Conservation (phyloP, 2,329 filamentous ascomycete species). For the Pseudocercospora ulei region DNA sequence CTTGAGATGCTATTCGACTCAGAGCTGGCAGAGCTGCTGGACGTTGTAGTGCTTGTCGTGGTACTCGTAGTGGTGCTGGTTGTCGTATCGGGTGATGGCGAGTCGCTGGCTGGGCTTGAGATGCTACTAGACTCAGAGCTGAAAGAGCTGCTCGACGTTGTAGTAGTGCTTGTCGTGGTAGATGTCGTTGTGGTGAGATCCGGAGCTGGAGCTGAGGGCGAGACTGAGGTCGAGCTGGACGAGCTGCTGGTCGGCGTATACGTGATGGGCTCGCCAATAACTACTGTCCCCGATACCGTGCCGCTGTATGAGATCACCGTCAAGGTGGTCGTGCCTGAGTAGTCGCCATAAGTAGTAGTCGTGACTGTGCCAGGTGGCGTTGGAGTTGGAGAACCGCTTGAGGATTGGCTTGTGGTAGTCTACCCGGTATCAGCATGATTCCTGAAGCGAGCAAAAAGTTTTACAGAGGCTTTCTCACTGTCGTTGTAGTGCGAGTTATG, state of each 20-base stretch:
- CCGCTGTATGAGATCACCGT: constrained; percentile 7
- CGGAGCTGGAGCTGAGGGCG: background rate
- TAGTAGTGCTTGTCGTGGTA: no score
- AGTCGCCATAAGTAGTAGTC: constrained; percentile 9
- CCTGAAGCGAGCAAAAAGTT: no score
- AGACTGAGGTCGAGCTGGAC: background rate
- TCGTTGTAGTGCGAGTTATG: constrained; percentile 2
- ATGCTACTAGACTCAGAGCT: no score
- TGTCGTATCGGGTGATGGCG: no score
- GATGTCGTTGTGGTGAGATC: no score
- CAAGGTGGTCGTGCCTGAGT: constrained; percentile 9
- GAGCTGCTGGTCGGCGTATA: background rate
- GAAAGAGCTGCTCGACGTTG: no score
- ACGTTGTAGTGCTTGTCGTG: no score
- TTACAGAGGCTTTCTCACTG: no score
- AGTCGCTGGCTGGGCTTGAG: no score
- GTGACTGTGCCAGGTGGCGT: constrained; percentile 5
- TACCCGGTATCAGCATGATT: background rate
- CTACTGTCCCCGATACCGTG: constrained; percentile 8
- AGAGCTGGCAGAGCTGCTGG: no score
- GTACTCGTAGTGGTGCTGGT: no score
- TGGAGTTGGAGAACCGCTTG: background rate
- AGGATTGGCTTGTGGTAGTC: background rate
- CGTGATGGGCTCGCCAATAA: constrained; percentile 2
- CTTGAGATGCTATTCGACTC: no score